These are phyloP conservation scores for Ophiosphaerella herpotricha DNA, from an alignment of 2,329 filamentous ascomycete species.

Conservation along the genomic window DNA sequence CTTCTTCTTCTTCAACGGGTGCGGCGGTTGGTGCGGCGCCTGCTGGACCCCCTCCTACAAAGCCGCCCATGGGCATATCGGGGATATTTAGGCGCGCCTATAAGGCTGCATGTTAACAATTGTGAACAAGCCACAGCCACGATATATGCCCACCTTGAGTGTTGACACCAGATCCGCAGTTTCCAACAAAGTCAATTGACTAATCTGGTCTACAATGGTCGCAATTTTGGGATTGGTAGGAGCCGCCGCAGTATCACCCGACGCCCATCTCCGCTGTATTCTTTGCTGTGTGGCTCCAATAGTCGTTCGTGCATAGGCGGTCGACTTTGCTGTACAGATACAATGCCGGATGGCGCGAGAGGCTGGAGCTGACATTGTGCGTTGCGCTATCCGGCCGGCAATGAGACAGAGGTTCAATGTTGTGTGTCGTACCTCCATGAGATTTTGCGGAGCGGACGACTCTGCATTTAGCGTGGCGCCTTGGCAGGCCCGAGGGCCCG, in stretches of 20 bases:
- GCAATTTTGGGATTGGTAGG: slow-evolving; percentile 85
- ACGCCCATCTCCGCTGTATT: slow-evolving; percentile 78
- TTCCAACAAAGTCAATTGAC: slow-evolving; percentile 95
- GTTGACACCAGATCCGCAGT: slow-evolving; percentile 93
- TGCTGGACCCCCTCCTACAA: slow-evolving; percentile 66
- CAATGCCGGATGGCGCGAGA: slow-evolving; percentile 52
- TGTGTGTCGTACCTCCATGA: slow-evolving; percentile 24
- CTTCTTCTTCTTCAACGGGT: slow-evolving; percentile 77
- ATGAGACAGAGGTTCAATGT: slow-evolving; percentile 15
- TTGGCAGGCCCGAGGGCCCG: slow-evolving; percentile 23
- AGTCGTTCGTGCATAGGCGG: slow-evolving; percentile 35
- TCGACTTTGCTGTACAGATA: slow-evolving; percentile 42
- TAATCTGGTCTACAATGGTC: slow-evolving; percentile 97
- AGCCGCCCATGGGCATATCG: slow-evolving; percentile 92
- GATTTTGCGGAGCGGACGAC: slow-evolving; percentile 36
- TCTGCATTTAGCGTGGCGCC: slow-evolving; percentile 29
- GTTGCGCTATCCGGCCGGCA: slow-evolving; percentile 22
- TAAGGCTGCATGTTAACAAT: slow-evolving; percentile 5
- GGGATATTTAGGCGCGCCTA: slow-evolving; percentile 96
- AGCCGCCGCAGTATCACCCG: slow-evolving; percentile 70
- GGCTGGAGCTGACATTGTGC: slow-evolving; percentile 51
- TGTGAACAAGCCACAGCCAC: background rate
- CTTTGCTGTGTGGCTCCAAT: slow-evolving; percentile 43
- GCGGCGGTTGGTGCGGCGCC: slow-evolving; percentile 66
- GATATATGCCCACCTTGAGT: slow-evolving; percentile 74